Evolutionary conservation across 257 asterid genomes (phyloP), one percentile per base, ranked within the genome.

Genomic region (Nicotiana attenuata): DNA sequence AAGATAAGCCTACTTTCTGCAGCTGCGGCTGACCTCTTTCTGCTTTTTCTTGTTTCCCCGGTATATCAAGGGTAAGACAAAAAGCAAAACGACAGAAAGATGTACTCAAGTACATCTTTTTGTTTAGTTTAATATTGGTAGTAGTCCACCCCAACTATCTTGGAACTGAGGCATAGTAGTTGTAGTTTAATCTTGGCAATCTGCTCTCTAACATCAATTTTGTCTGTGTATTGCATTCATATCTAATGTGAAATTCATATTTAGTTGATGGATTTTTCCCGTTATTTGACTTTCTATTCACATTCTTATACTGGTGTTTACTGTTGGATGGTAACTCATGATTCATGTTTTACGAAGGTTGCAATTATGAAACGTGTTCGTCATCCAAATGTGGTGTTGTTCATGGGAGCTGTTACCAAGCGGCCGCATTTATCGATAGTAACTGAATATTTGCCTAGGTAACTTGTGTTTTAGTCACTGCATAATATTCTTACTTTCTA

Each of bases 341-440:
- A 26, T 17, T 59, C 78, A 47, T 11, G 71, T 31, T 63, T 84
- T 71, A 80, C 80, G 65, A 89, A 96, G 99, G 98, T 96, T 76
- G 97, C 99, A 76, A 94, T 96, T 16, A 94, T 96, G 99, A 96
- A 96, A 86, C 97, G 98, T 26, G 88, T 96, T 63, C 98, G 99
- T 28, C 99, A 96, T 87, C 99, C 99, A 55, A 94, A 96, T 82
- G 92, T 96, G 29, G 99, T 96, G 87, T 91, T 96, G 71, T 96
- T 96, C 88, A 96, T 96, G 99, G 99, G 99, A 22, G 99, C 99
- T 71, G 98, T 96, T 59, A 94, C 97, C 28, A 89, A 90, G 81
- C 94, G 93, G 35, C 98, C 99, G 11, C 95, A 93, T 85, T 90
- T 96, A 61, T 96, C 99, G 6, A 96, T 96, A 65, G 99, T 96